Percentiles rank a stretch among this genome's conserved stretches.
Evolutionary conservation across 2,329 filamentous ascomycete species (phyloP).

Genomic region (Aspergillus sp.): DNA sequence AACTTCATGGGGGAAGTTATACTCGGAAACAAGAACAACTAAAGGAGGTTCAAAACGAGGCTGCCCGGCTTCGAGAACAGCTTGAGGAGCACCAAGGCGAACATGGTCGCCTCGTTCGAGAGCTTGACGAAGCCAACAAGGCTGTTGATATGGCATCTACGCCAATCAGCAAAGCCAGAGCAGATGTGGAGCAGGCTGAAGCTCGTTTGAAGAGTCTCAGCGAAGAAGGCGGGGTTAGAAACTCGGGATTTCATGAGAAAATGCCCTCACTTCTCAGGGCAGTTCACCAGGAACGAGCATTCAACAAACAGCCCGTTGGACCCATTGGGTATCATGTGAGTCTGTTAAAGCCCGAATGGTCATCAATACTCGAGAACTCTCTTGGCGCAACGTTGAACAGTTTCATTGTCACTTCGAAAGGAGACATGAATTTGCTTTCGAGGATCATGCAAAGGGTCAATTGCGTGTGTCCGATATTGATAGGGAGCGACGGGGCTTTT

Average conservation of each 20-base stretch:
- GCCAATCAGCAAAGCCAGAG: conserved; percentile 46
- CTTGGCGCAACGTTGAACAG: conserved; percentile 69
- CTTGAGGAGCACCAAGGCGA: conserved; percentile 44
- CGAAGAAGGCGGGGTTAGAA: conserved; percentile 58
- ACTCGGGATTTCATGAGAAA: conserved; percentile 63
- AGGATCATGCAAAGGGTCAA: conserved; percentile 61
- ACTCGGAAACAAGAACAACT: conserved; percentile 61
- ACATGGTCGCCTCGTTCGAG: conserved; percentile 34
- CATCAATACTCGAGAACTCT: conserved; percentile 72
- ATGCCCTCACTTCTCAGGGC: conserved; percentile 64
- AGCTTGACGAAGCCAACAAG: conserved; percentile 35
- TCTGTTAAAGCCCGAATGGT: conserved; percentile 79
- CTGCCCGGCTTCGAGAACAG: conserved; percentile 45
- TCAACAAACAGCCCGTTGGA: conserved; percentile 72
- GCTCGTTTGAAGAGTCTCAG: conserved; percentile 53
- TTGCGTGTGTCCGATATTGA: conserved; percentile 61
- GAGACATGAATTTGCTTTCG: conserved; percentile 70
- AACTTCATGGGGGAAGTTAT: conserved; percentile 69
- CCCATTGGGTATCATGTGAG: conserved; percentile 78
- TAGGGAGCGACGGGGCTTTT: conserved; percentile 57
- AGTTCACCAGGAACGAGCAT: conserved; percentile 70
- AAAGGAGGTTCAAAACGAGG: conserved; percentile 55
- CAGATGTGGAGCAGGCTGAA: conserved; percentile 57
- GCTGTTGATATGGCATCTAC: conserved; percentile 22
- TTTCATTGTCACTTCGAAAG: conserved; percentile 78